Percentiles rank a stretch among this genome's conserved stretches.
Conservation (phyloP, 768 basidiomycete species). For the Tricholomella constricta region DNA sequence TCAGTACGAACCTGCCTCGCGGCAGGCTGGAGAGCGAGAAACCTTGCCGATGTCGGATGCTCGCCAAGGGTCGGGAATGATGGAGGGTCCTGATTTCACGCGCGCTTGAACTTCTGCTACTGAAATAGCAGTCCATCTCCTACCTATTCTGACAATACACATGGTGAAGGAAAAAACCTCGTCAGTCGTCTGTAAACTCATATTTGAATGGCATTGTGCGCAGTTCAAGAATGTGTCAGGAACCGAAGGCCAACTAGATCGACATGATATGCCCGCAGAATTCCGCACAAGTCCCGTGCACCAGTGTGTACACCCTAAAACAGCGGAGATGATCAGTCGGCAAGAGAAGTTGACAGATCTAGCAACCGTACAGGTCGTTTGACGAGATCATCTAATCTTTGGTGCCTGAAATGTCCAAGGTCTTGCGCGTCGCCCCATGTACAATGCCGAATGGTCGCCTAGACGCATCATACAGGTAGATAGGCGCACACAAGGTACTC, state of each 20-base stretch:
- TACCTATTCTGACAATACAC: no score
- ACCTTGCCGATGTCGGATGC: constrained; percentile 1
- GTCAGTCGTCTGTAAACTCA: no score
- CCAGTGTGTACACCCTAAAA: background rate
- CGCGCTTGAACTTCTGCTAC: background rate
- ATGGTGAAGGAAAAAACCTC: no score
- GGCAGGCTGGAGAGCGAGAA: background rate
- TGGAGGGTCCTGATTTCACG: background rate
- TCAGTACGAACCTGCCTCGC: background rate
- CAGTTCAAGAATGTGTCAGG: background rate
- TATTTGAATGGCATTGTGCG: no score
- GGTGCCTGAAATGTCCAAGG: background rate
- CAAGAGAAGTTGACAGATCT: background rate
- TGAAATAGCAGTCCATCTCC: background rate
- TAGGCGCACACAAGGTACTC: no score
- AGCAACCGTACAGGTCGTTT: background rate
- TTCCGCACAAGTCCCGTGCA: background rate
- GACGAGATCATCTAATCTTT: background rate
- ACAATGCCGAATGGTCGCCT: no score
- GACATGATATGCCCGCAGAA: background rate
- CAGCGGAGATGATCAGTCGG: background rate
- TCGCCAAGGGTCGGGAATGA: constrained; percentile 5
- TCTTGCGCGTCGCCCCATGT: background rate
- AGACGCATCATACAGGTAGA: no score
- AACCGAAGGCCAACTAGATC: background rate